Evolutionary conservation across 768 basidiomycete species (phyloP).

Genomic region (Coprinellus aureogranulatus): DNA sequence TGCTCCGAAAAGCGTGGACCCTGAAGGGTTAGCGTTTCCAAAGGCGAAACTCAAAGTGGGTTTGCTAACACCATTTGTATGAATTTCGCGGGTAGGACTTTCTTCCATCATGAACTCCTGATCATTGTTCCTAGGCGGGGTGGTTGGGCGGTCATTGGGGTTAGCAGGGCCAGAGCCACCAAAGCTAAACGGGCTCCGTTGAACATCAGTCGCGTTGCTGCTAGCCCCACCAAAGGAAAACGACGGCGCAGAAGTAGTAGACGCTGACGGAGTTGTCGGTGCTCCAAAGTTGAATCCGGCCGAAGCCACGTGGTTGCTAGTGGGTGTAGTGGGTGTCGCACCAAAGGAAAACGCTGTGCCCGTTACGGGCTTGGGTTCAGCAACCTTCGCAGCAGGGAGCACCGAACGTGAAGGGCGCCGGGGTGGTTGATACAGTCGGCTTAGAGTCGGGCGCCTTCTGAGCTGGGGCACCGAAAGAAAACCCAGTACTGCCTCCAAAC

Average conservation of each 20-base stretch:
- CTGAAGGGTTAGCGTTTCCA: conserved; percentile 20
- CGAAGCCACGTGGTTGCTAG: conserved; percentile 21
- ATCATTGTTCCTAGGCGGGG: conserved; percentile 62
- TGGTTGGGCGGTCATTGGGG: conserved; percentile 48
- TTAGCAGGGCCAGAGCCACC: conserved; percentile 34
- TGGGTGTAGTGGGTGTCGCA: conserved; percentile 30
- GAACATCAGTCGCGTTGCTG: conserved; percentile 40
- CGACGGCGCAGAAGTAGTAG: conserved; percentile 23
- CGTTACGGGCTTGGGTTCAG: no score
- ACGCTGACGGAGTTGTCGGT: conserved; percentile 22
- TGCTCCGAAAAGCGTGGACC: conserved; percentile 29
- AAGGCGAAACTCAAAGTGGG: conserved; percentile 53
- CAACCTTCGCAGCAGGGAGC: no score
- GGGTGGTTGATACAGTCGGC: conserved; percentile 20
- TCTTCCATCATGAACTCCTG: conserved; percentile 80
- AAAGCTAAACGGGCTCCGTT: conserved; percentile 56
- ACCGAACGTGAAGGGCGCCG: conserved; percentile 44
- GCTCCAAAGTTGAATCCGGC: conserved; percentile 42
- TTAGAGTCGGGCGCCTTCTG: conserved; percentile 9
- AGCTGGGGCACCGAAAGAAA: conserved; percentile 19
- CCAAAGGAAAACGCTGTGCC: no score
- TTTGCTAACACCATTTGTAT: conserved; percentile 38
- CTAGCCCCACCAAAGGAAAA: conserved; percentile 55
- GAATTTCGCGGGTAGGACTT: conserved; percentile 68
- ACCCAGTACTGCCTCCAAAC: conserved; percentile 6